Evolutionary conservation across 192 early-diverging fungal genomes (phyloP).

Genomic region (Funneliformis geosporum): DNA sequence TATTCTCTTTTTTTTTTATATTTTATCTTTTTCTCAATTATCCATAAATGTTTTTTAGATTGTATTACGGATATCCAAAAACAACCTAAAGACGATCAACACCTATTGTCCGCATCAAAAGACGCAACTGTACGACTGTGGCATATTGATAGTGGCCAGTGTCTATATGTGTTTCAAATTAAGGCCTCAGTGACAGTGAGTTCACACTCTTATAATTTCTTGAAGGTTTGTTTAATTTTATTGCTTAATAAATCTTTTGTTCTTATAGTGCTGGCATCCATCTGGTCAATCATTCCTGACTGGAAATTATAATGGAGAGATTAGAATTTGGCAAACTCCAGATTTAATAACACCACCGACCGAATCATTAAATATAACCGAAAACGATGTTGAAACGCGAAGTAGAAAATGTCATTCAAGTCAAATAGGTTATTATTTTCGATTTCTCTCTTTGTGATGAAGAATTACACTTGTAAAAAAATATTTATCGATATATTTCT

Average conservation of each 20-base stretch:
- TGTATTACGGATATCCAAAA: constrained; percentile 68
- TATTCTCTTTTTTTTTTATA: not conserved
- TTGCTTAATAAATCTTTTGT: not conserved
- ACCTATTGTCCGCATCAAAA: constrained; percentile 68
- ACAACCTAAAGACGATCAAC: constrained; percentile 65
- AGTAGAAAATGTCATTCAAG: constrained; percentile 37
- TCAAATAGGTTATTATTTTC: constrained; percentile 35
- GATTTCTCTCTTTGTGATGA: not conserved
- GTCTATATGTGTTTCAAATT: constrained; percentile 62
- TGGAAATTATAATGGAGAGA: constrained; percentile 46
- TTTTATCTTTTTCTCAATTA: not conserved
- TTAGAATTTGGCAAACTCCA: constrained; percentile 43
- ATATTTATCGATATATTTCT: not conserved
- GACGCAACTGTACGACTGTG: constrained; percentile 81
- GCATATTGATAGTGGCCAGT: constrained; percentile 65
- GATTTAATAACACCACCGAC: constrained; percentile 25
- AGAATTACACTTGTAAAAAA: not conserved
- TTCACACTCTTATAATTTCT: not conserved
- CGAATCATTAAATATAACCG: constrained; percentile 1
- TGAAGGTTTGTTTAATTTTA: not conserved
- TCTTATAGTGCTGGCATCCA: constrained; percentile 60
- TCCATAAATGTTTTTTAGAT: constrained; percentile 36
- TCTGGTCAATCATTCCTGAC: constrained; percentile 58
- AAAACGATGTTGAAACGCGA: constrained; percentile 32
- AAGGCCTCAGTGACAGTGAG: constrained; percentile 62